Evolutionary conservation across 2,329 filamentous ascomycete species (phyloP).

Genomic region (Calonectria honghensis): DNA sequence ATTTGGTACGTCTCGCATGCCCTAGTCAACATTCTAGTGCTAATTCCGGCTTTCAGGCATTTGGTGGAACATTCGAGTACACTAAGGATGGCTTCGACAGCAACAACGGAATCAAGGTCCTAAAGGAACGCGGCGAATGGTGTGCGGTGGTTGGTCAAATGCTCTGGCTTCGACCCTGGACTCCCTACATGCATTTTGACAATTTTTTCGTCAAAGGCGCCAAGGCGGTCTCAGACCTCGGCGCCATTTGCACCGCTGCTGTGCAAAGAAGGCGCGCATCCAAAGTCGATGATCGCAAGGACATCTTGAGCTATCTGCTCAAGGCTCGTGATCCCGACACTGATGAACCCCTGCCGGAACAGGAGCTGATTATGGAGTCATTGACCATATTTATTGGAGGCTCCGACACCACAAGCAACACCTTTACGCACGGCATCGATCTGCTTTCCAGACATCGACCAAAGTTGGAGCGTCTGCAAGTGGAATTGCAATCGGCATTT

Average conservation of each 20-base stretch:
- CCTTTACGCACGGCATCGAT: not conserved
- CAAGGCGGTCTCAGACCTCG: not conserved
- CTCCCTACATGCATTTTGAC: conserved; percentile 14
- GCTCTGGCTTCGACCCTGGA: conserved; percentile 17
- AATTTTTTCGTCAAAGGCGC: conserved; percentile 2
- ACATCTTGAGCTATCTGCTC: conserved; percentile 3
- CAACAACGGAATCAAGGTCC: conserved; percentile 13
- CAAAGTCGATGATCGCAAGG: conserved; percentile 11
- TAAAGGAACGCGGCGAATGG: conserved; percentile 11
- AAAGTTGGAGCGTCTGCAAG: not conserved
- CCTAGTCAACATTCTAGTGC: no score
- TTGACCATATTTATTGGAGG: conserved; percentile 15
- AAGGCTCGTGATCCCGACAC: conserved; percentile 20
- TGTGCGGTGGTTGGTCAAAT: conserved; percentile 16
- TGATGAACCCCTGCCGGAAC: not conserved
- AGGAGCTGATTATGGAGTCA: conserved; percentile 4
- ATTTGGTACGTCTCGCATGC: not conserved
- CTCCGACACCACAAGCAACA: conserved; percentile 5
- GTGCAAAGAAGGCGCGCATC: conserved; percentile 3
- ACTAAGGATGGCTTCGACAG: conserved; percentile 10
- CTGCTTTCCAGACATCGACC: not conserved
- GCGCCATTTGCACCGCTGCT: conserved; percentile 1
- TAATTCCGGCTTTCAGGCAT: not conserved
- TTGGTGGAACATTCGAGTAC: conserved; percentile 12
- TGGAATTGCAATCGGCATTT: not conserved